Evolutionary conservation across 176 grass and related monocot genomes (phyloP).

Genomic region (Hsuehochloa calcarea): DNA sequence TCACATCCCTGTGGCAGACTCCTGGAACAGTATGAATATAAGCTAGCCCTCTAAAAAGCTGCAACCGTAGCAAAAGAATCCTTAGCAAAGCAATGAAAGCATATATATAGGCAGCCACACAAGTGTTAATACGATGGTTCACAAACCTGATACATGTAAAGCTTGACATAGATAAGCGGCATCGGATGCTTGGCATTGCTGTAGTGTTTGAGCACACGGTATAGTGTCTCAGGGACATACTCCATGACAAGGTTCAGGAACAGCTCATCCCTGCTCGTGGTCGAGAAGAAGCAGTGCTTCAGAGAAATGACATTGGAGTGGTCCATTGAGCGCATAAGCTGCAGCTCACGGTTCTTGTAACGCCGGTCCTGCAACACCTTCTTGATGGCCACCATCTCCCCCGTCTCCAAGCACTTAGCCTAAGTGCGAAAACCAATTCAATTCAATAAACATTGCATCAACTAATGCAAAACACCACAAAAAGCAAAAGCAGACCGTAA

Average conservation of each 20-base stretch:
- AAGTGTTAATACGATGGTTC: neutral
- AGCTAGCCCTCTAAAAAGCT: conserved; percentile 96
- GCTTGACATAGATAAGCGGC: conserved; percentile 93
- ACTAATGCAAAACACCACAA: neutral
- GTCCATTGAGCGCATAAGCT: conserved; percentile 94
- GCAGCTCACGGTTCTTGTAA: conserved; percentile 97
- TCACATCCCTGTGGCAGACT: conserved; percentile 96
- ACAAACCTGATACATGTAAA: conserved; percentile 96
- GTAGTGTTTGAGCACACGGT: conserved; percentile 89
- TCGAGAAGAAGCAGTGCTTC: conserved; percentile 99
- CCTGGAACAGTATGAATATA: conserved; percentile 95
- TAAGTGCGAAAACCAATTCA: conserved; percentile 26
- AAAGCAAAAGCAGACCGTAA: neutral
- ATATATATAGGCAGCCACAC: neutral
- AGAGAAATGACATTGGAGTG: conserved; percentile 88
- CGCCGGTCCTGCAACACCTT: conserved; percentile 90
- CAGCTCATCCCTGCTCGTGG: conserved; percentile 77
- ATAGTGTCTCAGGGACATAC: conserved; percentile 88
- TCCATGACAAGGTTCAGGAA: conserved; percentile 99
- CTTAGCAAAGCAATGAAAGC: neutral
- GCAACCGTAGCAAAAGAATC: conserved; percentile 18
- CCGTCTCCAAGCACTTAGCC: conserved; percentile 95
- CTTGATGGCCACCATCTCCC: conserved; percentile 88
- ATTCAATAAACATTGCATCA: neutral
- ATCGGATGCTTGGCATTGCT: conserved; percentile 97